These are phyloP conservation scores for Waltergamsia citrina DNA, from an alignment of 2,329 filamentous ascomycete genomes.

Conservation along the genomic window DNA sequence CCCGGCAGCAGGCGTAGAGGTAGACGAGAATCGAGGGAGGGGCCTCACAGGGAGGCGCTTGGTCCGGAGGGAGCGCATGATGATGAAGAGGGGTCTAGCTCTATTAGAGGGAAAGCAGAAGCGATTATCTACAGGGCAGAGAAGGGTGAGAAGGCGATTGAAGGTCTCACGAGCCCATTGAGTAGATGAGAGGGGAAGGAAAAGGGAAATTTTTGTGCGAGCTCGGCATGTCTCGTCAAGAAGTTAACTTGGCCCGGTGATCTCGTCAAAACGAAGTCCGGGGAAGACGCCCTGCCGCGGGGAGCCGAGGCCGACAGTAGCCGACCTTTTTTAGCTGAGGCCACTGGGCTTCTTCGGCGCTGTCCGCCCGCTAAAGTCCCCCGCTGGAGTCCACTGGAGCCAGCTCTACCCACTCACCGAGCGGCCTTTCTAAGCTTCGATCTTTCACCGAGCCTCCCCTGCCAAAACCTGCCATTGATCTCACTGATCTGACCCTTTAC, in stretches of 20 bases:
- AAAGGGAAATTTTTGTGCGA: neutral
- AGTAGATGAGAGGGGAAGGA: neutral
- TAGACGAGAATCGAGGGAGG: slow-evolving; percentile 26
- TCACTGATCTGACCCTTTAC: no score
- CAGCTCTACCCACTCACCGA: neutral
- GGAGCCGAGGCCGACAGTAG: slow-evolving; percentile 22
- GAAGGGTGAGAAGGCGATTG: no score
- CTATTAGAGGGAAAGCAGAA: neutral
- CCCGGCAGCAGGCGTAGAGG: slow-evolving; percentile 20
- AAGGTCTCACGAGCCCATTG: neutral
- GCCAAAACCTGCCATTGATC: no score
- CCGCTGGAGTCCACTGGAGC: neutral
- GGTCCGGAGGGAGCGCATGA: slow-evolving; percentile 47
- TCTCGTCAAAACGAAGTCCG: neutral
- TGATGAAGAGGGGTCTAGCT: neutral
- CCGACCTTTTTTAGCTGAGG: no score
- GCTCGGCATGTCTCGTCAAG: neutral
- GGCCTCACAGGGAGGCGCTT: slow-evolving; percentile 37
- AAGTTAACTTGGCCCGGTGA: neutral
- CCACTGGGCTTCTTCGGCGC: neutral
- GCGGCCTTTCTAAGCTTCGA: neutral
- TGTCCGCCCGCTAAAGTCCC: neutral
- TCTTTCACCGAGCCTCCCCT: neutral
- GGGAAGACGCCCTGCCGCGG: slow-evolving; percentile 13
- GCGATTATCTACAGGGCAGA: neutral